A percentile compares a stretch with the other conserved stretches of the same genome.
These are phyloP conservation scores for Herpetomonas samuelpessoai DNA, from an alignment of 208 protist genomes.

Conservation along the genomic window DNA sequence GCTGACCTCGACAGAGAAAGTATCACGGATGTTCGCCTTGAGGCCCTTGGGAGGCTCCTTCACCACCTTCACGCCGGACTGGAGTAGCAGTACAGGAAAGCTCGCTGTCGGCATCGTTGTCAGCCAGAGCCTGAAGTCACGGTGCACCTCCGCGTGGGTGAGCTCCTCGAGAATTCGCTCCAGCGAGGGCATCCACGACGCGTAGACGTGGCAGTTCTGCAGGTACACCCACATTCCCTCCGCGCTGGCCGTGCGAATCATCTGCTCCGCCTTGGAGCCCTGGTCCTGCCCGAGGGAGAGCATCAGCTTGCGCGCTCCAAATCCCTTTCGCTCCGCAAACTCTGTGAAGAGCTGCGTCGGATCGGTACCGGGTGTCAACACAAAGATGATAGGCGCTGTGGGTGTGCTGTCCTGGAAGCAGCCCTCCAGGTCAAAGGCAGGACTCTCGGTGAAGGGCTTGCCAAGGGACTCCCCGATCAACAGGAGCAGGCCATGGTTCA, in stretches of 20 bases:
- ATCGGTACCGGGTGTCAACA: conserved; percentile 93
- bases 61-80: conserved; percentile 95
- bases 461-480: conserved; percentile 80
- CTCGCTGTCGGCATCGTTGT: conserved; percentile 92
- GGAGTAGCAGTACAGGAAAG: conserved; percentile 95
- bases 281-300: conserved; percentile 96
- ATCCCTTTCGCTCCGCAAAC: conserved; percentile 92
- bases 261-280: conserved; percentile 88
- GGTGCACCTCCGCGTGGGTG: conserved; percentile 66
- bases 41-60: conserved; percentile 97
- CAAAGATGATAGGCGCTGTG: conserved; percentile 93
- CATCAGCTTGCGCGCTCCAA: conserved; percentile 84
- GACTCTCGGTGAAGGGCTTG: conserved; percentile 88
- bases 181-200: conserved; percentile 94
- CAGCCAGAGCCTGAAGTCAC: conserved; percentile 95
- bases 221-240: conserved; percentile 95
- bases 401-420: conserved; percentile 90
- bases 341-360: conserved; percentile 92
- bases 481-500: conserved; percentile 83
- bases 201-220: conserved; percentile 96
- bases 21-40: conserved; percentile 93
- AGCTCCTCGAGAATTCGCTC: conserved; percentile 91
- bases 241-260: conserved; percentile 72
- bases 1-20: conserved; percentile 66
- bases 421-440: conserved; percentile 88